Conservation (phyloP, 805 yeast genomes). For the Dipodascus geniculatus region DNA sequence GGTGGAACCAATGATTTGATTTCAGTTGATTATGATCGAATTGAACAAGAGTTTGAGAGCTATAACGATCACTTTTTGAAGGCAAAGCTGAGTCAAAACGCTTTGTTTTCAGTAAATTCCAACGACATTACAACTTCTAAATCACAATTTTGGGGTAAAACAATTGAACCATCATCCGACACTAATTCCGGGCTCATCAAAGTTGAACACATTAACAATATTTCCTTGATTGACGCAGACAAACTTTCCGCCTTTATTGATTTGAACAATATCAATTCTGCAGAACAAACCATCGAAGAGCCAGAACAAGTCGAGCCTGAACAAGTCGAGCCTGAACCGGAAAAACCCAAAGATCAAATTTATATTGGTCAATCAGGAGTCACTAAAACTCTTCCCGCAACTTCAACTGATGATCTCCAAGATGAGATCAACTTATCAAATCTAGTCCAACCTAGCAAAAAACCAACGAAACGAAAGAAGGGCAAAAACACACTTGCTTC, state of each 20-base stretch:
- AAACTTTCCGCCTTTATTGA: not conserved
- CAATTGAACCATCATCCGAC: not conserved
- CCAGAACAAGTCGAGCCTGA: not conserved
- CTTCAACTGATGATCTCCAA: not conserved
- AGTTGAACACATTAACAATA: not conserved
- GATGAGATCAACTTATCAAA: not conserved
- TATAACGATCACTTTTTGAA: not conserved
- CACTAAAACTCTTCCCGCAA: not conserved
- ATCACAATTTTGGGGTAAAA: slow-evolving; percentile 1
- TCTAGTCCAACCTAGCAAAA: not conserved
- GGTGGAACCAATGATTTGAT: not conserved
- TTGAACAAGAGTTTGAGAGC: not conserved
- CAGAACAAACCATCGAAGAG: not conserved
- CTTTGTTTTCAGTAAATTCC: not conserved
- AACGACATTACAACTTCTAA: not conserved
- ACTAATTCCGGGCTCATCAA: not conserved
- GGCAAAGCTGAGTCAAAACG: not conserved
- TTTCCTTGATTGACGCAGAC: not conserved
- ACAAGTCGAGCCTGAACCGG: not conserved
- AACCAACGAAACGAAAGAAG: not conserved
- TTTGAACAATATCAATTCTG: not conserved
- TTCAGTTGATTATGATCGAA: not conserved
- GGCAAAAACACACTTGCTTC: not conserved
- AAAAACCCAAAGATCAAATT: not conserved
- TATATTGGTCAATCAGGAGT: not conserved